Evolutionary conservation across 306 rosid species (phyloP), one percentile per base, ranked within the genome.

Genomic region (Cucumis hystrix): DNA sequence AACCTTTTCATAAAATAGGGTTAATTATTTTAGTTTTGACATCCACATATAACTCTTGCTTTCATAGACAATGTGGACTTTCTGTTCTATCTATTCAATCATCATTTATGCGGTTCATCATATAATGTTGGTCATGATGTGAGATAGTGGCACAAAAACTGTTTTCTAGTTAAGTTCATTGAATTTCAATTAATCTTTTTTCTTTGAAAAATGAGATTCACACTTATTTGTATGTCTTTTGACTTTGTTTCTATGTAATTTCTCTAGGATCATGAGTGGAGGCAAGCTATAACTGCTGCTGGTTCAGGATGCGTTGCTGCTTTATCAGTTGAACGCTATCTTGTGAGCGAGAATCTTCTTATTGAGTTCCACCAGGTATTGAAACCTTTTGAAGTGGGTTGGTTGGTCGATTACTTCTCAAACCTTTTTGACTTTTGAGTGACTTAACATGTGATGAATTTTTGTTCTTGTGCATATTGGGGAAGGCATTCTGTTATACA

Each of bases 291-390:
- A 74, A 94, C 98, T 56, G 98, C 98, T 83, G 97, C 98, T 81
- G 98, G 98, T 77, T 88, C 98, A 65, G 98, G 98, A 85, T 94
- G 98, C 55, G 6, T 91, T 85, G 98, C 97, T 76, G 96, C 98
- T 85, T 83, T 94, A 84, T 89, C 96, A 40, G 98, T 89, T 70
- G 98, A 94, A 87, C 89, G 98, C 84, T 94, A 91, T 90, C 98
- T 94, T 65, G 97, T 87, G 79, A 78, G 91, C 87, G 81, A 84
- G 6, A 78, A 79, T 83, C 95, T 94, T 76, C 90, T 94, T 41
- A 75, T 94, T 75, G 98, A 94, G 87, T 94, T 94, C 86, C 98
- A 91, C 89, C 97, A 94, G 96, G 98, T 94, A 91, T 76, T 77
- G 75, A 41, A 76, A 77, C 77, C 77, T 55, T 23, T 45, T 13